Conservation (phyloP, 2,329 filamentous ascomycete species). For the Hypoxylon rubiginosum region DNA sequence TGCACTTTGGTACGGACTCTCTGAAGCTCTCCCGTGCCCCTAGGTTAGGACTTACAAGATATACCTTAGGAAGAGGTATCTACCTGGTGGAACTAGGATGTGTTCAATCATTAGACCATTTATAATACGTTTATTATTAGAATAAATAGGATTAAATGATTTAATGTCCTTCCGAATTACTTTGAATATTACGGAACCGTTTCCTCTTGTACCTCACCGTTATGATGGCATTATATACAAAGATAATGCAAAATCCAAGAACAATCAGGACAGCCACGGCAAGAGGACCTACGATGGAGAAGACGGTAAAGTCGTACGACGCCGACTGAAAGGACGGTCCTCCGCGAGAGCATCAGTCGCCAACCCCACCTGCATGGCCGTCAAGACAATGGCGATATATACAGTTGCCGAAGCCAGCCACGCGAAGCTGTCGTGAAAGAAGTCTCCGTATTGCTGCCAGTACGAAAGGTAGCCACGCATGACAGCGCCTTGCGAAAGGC, state of each 20-base stretch:
- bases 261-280: conserved; percentile 43
- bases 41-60: too few species aligned
- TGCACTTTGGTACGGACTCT: too few species aligned
- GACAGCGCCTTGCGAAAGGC: conserved; percentile 45
- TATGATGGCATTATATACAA: conserved; percentile 4
- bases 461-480: conserved; percentile 38
- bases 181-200: conserved; percentile 10
- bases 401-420: conserved; percentile 57
- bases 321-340: conserved; percentile 58
- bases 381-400: conserved; percentile 61
- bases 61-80: too few species aligned
- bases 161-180: too few species aligned
- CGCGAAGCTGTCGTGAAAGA: conserved; percentile 59
- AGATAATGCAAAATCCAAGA: conserved; percentile 17
- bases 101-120: too few species aligned
- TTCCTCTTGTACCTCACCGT: conserved; percentile 1
- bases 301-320: conserved; percentile 63
- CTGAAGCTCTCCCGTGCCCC: too few species aligned
- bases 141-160: too few species aligned
- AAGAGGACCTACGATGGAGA: conserved; percentile 60
- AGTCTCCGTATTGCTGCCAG: conserved; percentile 55
- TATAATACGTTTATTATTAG: too few species aligned
- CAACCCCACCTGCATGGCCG: conserved; percentile 65
- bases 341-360: conserved; percentile 52
- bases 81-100: too few species aligned